Evolutionary conservation across 306 rosid genomes (phyloP).

Genomic region (Ammopiptanthus mongolicus): DNA sequence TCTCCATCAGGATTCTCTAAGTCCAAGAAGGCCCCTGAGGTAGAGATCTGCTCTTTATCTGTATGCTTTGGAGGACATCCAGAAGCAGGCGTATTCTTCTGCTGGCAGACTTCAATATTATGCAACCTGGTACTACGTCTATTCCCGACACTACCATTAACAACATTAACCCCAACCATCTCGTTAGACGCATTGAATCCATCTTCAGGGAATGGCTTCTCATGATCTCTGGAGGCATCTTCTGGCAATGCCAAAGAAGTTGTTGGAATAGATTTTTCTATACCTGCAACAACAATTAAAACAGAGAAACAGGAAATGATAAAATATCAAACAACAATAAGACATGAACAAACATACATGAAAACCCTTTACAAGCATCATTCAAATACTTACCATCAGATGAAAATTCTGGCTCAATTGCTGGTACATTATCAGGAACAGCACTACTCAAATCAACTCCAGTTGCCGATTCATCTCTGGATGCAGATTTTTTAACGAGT

Average conservation of each 20-base stretch:
- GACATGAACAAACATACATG: neutral
- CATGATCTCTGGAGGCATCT: neutral
- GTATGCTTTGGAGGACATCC: conserved; percentile 11
- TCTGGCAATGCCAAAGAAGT: neutral
- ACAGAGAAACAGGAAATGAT: neutral
- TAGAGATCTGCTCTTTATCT: conserved; percentile 6
- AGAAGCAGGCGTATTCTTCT: conserved; percentile 14
- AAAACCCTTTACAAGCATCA: neutral
- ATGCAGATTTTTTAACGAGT: conserved; percentile 9
- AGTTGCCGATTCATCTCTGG: conserved; percentile 22
- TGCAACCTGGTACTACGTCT: conserved; percentile 15
- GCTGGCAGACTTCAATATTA: conserved; percentile 9
- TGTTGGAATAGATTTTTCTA: neutral
- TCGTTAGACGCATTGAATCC: neutral
- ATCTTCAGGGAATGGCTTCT: neutral
- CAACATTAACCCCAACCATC: conserved; percentile 6
- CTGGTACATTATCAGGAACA: conserved; percentile 3
- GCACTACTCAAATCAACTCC: conserved; percentile 11
- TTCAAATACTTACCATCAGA: conserved; percentile 6
- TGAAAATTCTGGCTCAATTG: neutral
- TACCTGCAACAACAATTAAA: conserved; percentile 5
- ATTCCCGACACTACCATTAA: neutral
- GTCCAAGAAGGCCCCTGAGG: conserved; percentile 7
- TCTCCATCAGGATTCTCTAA: conserved; percentile 14
- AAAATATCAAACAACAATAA: neutral